These are phyloP conservation scores for Paecilomyces variotii DNA, from an alignment of 2,329 filamentous ascomycete genomes.

Conservation along the genomic window DNA sequence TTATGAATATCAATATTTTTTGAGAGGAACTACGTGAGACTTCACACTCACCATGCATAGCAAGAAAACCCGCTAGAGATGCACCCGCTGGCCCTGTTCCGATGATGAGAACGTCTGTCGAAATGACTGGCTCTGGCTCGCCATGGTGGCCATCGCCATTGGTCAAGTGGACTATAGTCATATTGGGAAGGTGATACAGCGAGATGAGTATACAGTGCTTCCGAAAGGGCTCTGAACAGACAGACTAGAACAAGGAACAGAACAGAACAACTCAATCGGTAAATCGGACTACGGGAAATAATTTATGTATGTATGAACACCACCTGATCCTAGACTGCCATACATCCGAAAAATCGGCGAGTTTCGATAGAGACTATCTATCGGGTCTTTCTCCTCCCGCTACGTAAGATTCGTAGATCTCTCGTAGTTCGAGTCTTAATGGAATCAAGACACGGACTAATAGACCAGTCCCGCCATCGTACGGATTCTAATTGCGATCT, in stretches of 20 bases:
- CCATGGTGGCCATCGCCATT: neutral
- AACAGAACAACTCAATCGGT: neutral
- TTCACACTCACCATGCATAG: conserved; percentile 34
- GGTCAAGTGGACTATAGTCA: neutral
- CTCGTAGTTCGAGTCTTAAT: neutral
- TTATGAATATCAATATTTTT: neutral
- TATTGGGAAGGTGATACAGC: neutral
- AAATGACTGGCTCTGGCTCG: neutral
- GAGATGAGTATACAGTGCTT: neutral
- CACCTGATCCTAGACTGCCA: neutral
- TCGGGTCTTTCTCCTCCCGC: neutral
- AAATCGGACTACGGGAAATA: neutral
- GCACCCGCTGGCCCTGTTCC: conserved; percentile 49
- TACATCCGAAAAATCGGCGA: neutral
- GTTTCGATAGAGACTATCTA: neutral
- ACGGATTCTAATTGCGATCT: neutral
- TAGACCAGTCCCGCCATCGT: neutral
- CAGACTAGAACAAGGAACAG: neutral
- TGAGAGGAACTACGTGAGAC: neutral
- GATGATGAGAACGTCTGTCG: conserved; percentile 43
- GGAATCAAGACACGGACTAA: neutral
- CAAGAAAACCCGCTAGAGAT: conserved; percentile 47
- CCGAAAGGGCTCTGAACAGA: neutral
- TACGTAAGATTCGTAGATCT: neutral
- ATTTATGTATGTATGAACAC: neutral